Base-by-base conservation (phyloP, 495 filamentous ascomycete genomes). In the Penicillium maclennaniae region DNA sequence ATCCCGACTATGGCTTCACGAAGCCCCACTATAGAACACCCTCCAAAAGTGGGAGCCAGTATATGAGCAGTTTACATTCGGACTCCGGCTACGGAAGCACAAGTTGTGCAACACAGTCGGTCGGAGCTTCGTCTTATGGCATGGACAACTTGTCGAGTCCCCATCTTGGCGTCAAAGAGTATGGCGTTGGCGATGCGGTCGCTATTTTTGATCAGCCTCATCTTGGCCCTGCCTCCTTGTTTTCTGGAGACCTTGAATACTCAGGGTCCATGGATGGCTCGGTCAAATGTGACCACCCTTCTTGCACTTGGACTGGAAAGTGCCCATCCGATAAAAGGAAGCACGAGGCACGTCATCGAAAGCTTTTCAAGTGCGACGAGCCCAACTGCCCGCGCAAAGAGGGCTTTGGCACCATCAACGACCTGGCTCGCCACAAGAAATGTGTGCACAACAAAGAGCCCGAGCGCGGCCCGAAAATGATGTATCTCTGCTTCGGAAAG, bases 381-480 rank as follows among this genome's bases (percentile, higher is more conserved):
- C 61, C 69, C 0, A 74, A 70, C 16, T 95, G 91, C 65, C 51
- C 67, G 31, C 77, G 84, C 23, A 69, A 66, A 20, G 75, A 83
- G 55, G 89, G 91, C 2, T 96, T 95, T 60, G 87, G 87, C 19
- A 92, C 89, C 7, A 74, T 76, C 23, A 96, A 96, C 68, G 91
- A 96, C 58, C 76, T 90, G 25, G 81, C 83, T 37, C 78, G 88
- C 31, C 88, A 92, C 56, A 83, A 79, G 56, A 83, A 83, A 57
- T 86, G 83, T 45, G 81, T 88, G 14, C 88, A 93, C 63, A 71
- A 71, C 27, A 69, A 78, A 53, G 70, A 77, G 61, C 82, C 75
- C 43, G 69, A 65, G 70, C 78, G 78, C 14, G 73, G 69, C 9
- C 68, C 71, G 40, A 78, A 77, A 28, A 81, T 84, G 58, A 79